phyloP scores from a whole-genome alignment of 768 basidiomycete species.

The Calocybe cyanea region DNA sequence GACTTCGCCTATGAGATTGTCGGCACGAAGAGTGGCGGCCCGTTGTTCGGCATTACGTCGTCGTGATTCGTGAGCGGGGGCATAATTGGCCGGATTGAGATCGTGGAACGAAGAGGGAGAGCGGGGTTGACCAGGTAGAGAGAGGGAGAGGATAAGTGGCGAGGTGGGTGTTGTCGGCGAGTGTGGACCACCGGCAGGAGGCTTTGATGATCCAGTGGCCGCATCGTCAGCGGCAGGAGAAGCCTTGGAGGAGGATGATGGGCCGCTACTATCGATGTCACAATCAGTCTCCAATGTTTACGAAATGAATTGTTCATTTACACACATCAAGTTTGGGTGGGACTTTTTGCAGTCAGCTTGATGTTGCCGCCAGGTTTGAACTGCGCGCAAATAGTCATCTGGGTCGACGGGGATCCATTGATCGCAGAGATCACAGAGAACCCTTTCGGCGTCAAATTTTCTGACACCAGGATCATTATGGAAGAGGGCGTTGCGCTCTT shows the following conservation, averaged over 20 bases:
- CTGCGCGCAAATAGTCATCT: constrained; percentile 57
- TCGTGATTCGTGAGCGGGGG: constrained; percentile 61
- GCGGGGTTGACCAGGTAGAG: constrained; percentile 3
- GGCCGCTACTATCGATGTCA: no score
- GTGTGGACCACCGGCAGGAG: constrained; percentile 7
- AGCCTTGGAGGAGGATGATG: constrained; percentile 3
- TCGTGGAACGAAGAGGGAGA: constrained; percentile 42
- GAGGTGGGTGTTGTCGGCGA: constrained; percentile 9
- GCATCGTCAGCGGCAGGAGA: constrained; percentile 3
- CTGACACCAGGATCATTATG: constrained; percentile 67
- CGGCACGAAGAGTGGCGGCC: constrained; percentile 64
- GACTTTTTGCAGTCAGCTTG: constrained; percentile 50
- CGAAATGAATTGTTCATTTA: not conserved
- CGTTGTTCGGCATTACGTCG: constrained; percentile 78
- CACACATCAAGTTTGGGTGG: constrained; percentile 12
- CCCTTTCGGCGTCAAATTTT: constrained; percentile 70
- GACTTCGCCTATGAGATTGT: constrained; percentile 61
- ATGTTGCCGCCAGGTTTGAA: constrained; percentile 65
- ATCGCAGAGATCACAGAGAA: constrained; percentile 68
- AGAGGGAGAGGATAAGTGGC: constrained; percentile 6
- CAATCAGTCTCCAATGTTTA: not conserved
- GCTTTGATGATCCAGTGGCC: not conserved
- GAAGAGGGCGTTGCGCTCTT: constrained; percentile 57
- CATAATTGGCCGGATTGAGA: constrained; percentile 53
- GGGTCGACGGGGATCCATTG: constrained; percentile 59